Percentiles rank a stretch among this genome's conserved stretches.
Conservation (phyloP, 768 basidiomycete species). For the Boletus fagicola region DNA sequence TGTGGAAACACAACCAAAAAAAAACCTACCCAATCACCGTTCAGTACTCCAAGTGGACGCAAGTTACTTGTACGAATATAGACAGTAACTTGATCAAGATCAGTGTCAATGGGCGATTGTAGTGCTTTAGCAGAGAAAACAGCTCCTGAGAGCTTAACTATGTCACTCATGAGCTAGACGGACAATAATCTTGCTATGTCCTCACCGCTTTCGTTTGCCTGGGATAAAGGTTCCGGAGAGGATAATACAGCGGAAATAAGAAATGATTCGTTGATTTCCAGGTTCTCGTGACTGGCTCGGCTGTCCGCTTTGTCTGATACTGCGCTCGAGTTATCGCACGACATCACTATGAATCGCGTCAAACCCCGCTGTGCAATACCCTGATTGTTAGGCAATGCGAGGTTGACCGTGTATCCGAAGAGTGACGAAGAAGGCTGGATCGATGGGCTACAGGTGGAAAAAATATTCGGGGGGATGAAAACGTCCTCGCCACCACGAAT, state of each 20-base stretch:
- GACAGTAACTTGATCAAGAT: slow-evolving; percentile 52
- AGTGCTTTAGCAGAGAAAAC: slow-evolving; percentile 35
- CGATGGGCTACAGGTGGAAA: slow-evolving; percentile 17
- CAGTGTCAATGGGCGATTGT: slow-evolving; percentile 29
- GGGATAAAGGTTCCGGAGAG: slow-evolving; percentile 13
- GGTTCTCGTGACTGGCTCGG: slow-evolving; percentile 34
- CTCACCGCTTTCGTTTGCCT: slow-evolving; percentile 10
- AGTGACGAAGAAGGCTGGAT: slow-evolving; percentile 11
- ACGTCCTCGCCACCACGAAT: slow-evolving; percentile 51
- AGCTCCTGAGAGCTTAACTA: slow-evolving; percentile 8
- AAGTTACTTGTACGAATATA: slow-evolving; percentile 66
- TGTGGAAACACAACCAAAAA: background rate
- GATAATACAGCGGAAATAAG: slow-evolving; percentile 52
- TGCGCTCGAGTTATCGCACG: slow-evolving; percentile 21
- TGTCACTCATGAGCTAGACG: background rate
- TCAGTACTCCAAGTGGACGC: slow-evolving; percentile 60
- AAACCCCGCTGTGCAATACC: slow-evolving; percentile 49
- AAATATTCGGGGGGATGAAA: slow-evolving; percentile 23
- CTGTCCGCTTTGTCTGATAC: slow-evolving; percentile 2
- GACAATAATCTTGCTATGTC: background rate
- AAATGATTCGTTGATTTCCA: slow-evolving; percentile 76
- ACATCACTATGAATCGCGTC: slow-evolving; percentile 55
- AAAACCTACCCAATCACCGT: slow-evolving; percentile 72
- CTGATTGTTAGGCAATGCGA: slow-evolving; percentile 73
- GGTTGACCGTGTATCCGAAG: slow-evolving; percentile 49